Conservation (phyloP, 2,329 filamentous ascomycete genomes). For the Botryotinia narcissicola region DNA sequence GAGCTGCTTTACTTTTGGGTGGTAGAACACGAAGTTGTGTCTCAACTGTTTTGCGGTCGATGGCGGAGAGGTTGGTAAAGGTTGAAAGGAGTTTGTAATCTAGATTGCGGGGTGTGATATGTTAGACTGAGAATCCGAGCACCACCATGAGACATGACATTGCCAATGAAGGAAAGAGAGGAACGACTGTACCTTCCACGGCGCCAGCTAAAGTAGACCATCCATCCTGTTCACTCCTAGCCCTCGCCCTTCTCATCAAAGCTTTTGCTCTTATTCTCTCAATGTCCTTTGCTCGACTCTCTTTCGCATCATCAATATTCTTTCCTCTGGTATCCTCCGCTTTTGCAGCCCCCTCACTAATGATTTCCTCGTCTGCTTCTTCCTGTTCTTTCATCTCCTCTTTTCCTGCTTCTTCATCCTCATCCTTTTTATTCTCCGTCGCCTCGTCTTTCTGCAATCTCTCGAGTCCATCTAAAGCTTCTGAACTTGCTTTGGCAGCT, state of each 20-base stretch:
- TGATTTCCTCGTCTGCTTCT: conserved; percentile 57
- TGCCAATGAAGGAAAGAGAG: neutral
- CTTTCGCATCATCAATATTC: conserved; percentile 58
- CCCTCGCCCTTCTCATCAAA: conserved; percentile 52
- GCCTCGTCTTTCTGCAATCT: conserved; percentile 46
- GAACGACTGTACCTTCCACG: conserved; percentile 46
- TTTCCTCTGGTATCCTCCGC: conserved; percentile 41
- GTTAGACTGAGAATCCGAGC: neutral
- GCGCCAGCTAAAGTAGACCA: conserved; percentile 81
- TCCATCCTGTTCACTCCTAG: conserved; percentile 63
- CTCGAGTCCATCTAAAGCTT: conserved; percentile 71
- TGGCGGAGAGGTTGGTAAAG: conserved; percentile 58
- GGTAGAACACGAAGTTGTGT: conserved; percentile 66
- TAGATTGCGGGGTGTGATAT: conserved; percentile 12
- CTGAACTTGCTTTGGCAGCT: conserved; percentile 69
- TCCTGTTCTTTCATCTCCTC: conserved; percentile 39
- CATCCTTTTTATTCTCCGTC: conserved; percentile 38
- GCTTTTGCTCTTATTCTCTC: conserved; percentile 78
- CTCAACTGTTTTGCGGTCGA: conserved; percentile 67
- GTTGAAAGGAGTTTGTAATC: conserved; percentile 71
- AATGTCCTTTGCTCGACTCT: conserved; percentile 73
- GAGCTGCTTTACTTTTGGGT: conserved; percentile 68
- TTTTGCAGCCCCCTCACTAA: conserved; percentile 56
- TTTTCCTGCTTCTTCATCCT: conserved; percentile 53
- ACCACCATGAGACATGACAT: neutral